A percentile compares a stretch with the other conserved stretches of the same genome.
Evolutionary conservation across 2,329 filamentous ascomycete species (phyloP).

Genomic region (Fusarium sp.): DNA sequence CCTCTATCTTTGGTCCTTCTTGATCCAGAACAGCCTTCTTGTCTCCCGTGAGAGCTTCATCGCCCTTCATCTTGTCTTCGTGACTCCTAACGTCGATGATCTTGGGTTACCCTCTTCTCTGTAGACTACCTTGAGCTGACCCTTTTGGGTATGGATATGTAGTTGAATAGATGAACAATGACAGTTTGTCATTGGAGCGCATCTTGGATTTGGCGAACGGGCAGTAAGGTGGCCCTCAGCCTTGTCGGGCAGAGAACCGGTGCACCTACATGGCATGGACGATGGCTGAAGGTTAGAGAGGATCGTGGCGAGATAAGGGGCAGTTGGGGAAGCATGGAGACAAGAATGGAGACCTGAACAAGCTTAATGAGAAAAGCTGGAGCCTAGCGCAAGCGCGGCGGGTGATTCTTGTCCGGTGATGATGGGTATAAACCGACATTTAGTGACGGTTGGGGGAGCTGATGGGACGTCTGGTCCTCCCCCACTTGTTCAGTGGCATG

Average conservation of each 20-base stretch:
- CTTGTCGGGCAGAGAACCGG: neutral
- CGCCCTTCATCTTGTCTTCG: too few relatives aligned
- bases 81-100: too few relatives aligned
- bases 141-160: neutral
- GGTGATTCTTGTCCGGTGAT: neutral
- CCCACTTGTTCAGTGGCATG: neutral
- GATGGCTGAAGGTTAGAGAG: neutral
- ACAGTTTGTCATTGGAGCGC: neutral
- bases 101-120: too few relatives aligned
- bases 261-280: neutral
- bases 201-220: neutral
- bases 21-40: too few relatives aligned
- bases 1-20: too few relatives aligned
- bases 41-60: too few relatives aligned
- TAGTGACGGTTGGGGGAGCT: neutral
- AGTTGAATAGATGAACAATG: neutral
- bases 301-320: neutral
- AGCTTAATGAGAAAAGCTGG: neutral
- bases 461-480: neutral
- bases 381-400: constrained; percentile 1
- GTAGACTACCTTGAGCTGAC: too few relatives aligned
- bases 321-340: neutral
- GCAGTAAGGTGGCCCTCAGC: neutral
- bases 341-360: neutral
- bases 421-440: neutral